A percentile compares a stretch with the other conserved stretches of the same genome.
Evolutionary conservation across 2,329 filamentous ascomycete species (phyloP).

Genomic region (Xylaria sp.): DNA sequence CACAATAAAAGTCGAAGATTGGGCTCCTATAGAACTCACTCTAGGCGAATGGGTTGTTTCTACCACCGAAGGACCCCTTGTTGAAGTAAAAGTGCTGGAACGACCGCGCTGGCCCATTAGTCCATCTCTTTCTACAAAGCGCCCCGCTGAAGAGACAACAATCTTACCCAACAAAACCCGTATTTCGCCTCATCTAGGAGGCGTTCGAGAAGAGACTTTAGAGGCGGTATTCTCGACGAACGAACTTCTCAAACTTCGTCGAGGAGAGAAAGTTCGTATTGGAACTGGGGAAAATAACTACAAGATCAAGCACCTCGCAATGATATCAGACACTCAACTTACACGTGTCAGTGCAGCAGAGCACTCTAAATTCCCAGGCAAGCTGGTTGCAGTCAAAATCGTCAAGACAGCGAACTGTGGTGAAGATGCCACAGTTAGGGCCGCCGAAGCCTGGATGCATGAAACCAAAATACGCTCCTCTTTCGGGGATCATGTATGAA

Average conservation of each 20-base stretch:
- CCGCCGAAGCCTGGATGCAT: conserved; percentile 18
- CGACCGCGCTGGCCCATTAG: neutral
- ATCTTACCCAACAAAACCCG: neutral
- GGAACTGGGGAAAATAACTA: conserved; percentile 10
- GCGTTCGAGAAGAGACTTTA: too few species aligned
- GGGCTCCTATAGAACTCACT: neutral
- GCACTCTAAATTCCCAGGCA: conserved; percentile 10
- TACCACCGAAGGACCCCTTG: neutral
- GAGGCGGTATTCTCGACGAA: neutral
- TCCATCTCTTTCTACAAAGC: conserved; percentile 5
- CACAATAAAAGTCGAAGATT: neutral
- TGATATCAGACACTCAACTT: neutral
- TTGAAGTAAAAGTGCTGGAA: conserved; percentile 18
- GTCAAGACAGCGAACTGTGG: conserved; percentile 14
- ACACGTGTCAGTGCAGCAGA: conserved; percentile 1
- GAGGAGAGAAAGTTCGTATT: neutral
- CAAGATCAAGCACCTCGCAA: conserved; percentile 1
- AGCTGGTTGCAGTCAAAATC: conserved; percentile 12
- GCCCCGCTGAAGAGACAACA: neutral
- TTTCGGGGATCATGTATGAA: conserved; percentile 22
- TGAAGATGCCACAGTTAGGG: conserved; percentile 1
- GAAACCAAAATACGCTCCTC: conserved; percentile 18
- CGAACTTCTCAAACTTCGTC: neutral
- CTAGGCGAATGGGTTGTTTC: conserved; percentile 11
- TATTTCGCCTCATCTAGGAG: neutral